A percentile compares a stretch with the other conserved stretches of the same genome.
Conservation (phyloP, 108 stramenopile species). For the Cylindrotheca closterium region DNA sequence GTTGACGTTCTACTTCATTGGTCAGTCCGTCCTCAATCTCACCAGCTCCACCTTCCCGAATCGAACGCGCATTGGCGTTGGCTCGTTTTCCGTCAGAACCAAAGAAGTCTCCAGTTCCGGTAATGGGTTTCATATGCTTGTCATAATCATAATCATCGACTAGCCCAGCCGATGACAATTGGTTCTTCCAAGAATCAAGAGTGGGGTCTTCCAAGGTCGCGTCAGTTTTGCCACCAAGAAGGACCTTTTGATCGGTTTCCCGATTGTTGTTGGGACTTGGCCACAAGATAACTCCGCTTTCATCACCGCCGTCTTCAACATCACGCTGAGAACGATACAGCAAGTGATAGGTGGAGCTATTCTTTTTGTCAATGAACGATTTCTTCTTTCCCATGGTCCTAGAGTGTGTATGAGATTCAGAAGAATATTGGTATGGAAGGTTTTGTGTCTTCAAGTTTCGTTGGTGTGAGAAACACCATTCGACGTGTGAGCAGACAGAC, state of each 20-base stretch:
- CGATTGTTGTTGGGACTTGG: constrained; percentile 59
- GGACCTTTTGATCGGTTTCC: constrained; percentile 42
- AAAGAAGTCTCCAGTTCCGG: constrained; percentile 48
- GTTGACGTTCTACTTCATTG: constrained; percentile 72
- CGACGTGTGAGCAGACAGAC: too few species aligned
- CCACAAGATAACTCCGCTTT: constrained; percentile 59
- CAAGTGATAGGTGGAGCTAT: constrained; percentile 73
- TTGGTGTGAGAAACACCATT: too few species aligned
- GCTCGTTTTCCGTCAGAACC: constrained; percentile 13
- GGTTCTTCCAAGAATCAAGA: constrained; percentile 27
- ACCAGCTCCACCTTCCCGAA: constrained; percentile 44
- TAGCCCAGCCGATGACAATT: constrained; percentile 36
- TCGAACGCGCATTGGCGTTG: constrained; percentile 25
- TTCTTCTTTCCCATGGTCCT: constrained; percentile 90
- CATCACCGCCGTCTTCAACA: constrained; percentile 45
- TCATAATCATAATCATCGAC: constrained; percentile 88
- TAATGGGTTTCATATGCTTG: constrained; percentile 85
- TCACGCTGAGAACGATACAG: constrained; percentile 84
- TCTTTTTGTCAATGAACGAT: constrained; percentile 90
- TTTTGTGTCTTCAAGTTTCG: too few species aligned
- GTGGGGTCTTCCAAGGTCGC: neutral
- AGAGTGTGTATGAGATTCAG: too few species aligned
- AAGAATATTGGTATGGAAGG: too few species aligned
- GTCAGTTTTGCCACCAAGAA: constrained; percentile 13
- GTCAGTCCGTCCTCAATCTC: constrained; percentile 53